Conservation (phyloP, 2,329 filamentous ascomycete genomes). For the Capronia americana region DNA sequence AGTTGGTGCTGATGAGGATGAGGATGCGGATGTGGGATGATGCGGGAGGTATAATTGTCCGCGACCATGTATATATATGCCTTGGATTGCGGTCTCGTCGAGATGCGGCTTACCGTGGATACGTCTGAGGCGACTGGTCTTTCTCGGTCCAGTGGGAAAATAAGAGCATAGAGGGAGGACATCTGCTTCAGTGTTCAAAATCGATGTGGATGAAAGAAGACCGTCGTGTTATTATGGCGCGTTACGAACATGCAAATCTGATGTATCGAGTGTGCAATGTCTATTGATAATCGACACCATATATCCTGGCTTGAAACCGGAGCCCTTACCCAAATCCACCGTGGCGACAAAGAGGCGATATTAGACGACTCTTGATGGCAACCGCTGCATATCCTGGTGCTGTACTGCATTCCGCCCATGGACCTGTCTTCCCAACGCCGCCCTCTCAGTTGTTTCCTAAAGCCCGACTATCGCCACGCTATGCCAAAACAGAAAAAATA, state of each 20-base stretch:
- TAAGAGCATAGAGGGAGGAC: background rate
- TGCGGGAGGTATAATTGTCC: background rate
- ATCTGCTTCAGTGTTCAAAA: background rate
- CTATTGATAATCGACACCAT: background rate
- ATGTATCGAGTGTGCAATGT: background rate
- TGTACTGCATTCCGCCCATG: background rate
- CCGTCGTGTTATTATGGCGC: no score
- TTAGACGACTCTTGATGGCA: background rate
- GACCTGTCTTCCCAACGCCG: background rate
- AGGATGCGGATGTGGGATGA: no score
- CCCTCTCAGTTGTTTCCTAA: background rate
- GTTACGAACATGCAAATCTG: background rate
- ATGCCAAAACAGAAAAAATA: conserved; percentile 3
- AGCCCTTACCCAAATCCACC: background rate
- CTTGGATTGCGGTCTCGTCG: background rate
- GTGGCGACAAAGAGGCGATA: background rate
- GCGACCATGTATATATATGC: background rate
- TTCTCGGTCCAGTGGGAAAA: no score
- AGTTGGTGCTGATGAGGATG: no score
- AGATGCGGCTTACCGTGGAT: background rate
- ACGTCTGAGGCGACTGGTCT: background rate
- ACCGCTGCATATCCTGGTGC: background rate
- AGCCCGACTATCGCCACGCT: background rate
- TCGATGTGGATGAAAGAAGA: background rate
- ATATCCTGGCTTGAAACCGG: background rate